Evolutionary conservation across 805 yeast species (phyloP).

Genomic region (Kregervanrija fluxuum): DNA sequence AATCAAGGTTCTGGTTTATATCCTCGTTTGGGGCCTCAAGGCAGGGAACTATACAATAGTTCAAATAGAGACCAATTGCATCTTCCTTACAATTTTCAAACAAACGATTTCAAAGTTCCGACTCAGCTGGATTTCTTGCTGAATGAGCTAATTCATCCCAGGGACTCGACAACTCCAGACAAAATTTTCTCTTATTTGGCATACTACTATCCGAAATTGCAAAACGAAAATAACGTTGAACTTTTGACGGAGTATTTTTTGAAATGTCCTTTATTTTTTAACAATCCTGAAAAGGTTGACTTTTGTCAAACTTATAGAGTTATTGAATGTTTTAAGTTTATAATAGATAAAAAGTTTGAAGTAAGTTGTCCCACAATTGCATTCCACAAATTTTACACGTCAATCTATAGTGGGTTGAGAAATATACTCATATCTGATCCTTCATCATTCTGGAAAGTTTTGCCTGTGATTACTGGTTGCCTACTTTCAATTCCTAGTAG

Average conservation of each 20-base stretch:
- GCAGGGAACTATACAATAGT: conserved; percentile 7
- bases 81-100: background rate
- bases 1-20: no score
- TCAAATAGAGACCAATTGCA: background rate
- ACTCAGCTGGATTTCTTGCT: conserved; percentile 43
- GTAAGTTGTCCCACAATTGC: conserved; percentile 43
- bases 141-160: conserved; percentile 37
- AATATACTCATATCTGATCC: conserved; percentile 8
- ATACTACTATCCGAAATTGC: conserved; percentile 44
- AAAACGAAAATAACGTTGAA: conserved; percentile 38
- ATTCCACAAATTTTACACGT: conserved; percentile 34
- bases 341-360: conserved; percentile 37
- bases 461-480: conserved; percentile 43
- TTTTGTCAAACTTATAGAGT: conserved; percentile 32
- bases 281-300: conserved; percentile 13
- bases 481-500: conserved; percentile 28
- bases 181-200: conserved; percentile 38
- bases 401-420: conserved; percentile 8
- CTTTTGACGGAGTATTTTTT: conserved; percentile 38
- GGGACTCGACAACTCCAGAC: conserved; percentile 19
- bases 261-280: conserved; percentile 33
- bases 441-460: conserved; percentile 33
- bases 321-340: conserved; percentile 41
- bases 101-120: conserved; percentile 9
- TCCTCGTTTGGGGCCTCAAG: conserved; percentile 19